phyloP scores from a whole-genome alignment of 257 asterid genomes.

The Mitragyna speciosa region DNA sequence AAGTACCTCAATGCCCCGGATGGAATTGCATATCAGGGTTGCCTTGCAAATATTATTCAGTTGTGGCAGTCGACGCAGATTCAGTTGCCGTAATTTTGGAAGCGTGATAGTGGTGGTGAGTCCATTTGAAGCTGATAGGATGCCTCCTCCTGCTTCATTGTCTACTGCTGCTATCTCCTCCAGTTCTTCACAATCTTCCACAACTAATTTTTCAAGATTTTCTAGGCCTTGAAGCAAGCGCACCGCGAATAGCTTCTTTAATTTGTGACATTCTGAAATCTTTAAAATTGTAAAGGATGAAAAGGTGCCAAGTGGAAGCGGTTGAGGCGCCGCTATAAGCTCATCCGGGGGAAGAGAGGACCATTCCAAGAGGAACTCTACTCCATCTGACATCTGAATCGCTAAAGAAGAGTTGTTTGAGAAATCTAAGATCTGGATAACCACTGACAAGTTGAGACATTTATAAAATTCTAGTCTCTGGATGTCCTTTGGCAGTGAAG shows the following conservation, averaged over 20 bases:
- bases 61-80: not conserved
- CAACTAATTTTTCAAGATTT: not conserved
- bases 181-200: not conserved
- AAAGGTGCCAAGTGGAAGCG: conserved; percentile 17
- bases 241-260: not conserved
- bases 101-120: not conserved
- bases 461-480: not conserved
- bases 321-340: not conserved
- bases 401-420: not conserved
- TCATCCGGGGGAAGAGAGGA: not conserved
- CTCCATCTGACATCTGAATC: not conserved
- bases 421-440: not conserved
- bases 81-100: not conserved
- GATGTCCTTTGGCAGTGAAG: conserved; percentile 22
- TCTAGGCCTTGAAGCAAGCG: not conserved
- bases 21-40: not conserved
- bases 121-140: not conserved
- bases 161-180: not conserved
- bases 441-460: conserved; percentile 17
- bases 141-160: not conserved
- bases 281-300: not conserved
- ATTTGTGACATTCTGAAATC: not conserved
- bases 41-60: not conserved
- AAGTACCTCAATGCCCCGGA: not conserved
- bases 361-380: not conserved